Percentiles rank a stretch among this genome's conserved stretches.
Evolutionary conservation across 129 eudicot species (phyloP).

Genomic region (Helichrysum umbraculigerum): DNA sequence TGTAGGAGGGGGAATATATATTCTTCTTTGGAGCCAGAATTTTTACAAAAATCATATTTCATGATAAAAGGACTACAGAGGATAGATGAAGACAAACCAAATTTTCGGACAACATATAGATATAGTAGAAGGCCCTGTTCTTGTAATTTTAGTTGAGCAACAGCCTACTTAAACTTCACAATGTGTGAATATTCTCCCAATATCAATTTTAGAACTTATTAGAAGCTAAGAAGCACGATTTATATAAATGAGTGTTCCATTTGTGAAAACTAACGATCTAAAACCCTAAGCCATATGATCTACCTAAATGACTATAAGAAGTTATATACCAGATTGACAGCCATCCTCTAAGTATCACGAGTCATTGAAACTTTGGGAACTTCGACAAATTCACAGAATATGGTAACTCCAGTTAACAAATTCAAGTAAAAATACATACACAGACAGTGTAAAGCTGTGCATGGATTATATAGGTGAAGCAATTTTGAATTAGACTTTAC

Average conservation of each 20-base stretch:
- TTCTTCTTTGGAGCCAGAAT: slow-evolving; percentile 39
- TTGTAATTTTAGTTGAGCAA: slow-evolving; percentile 11
- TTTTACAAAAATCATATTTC: slow-evolving; percentile 20
- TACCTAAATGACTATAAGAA: background rate
- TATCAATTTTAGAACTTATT: slow-evolving; percentile 6
- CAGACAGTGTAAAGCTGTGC: background rate
- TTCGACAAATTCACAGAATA: slow-evolving; percentile 1
- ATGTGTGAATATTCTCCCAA: slow-evolving; percentile 14
- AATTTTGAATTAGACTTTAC: background rate
- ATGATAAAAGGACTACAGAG: slow-evolving; percentile 15
- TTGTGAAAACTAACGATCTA: slow-evolving; percentile 3
- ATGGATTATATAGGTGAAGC: slow-evolving; percentile 15
- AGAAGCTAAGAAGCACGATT: slow-evolving; percentile 6
- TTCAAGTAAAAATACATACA: slow-evolving; percentile 10
- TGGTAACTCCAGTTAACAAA: background rate
- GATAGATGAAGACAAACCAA: background rate
- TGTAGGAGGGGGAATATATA: slow-evolving; percentile 56
- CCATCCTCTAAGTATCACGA: background rate
- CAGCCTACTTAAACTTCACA: slow-evolving; percentile 9
- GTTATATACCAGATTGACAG: background rate
- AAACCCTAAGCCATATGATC: background rate
- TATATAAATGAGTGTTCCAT: background rate
- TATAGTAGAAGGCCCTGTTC: slow-evolving; percentile 26
- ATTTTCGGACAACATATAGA: slow-evolving; percentile 11
- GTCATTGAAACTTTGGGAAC: background rate